Evolutionary conservation across 441 rosid genomes (phyloP).

Genomic region (Viola pubescens): DNA sequence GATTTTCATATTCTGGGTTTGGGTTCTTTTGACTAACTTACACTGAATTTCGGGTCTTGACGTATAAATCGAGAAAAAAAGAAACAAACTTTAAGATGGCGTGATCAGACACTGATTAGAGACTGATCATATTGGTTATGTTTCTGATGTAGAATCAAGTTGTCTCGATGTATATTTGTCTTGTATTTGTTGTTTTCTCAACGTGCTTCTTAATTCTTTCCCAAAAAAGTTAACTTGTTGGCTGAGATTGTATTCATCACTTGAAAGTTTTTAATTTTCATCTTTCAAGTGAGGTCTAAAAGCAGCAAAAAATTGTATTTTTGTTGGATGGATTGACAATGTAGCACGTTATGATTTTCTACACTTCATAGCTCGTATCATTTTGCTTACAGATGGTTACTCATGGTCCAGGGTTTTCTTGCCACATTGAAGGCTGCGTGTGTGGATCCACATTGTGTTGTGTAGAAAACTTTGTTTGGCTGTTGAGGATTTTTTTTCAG

Average conservation of each 20-base stretch:
- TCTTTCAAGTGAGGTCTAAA: too few species aligned
- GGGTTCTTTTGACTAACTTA: conserved; percentile 10
- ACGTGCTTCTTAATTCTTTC: conserved; percentile 14
- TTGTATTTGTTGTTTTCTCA: conserved; percentile 8
- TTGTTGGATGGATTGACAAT: too few species aligned
- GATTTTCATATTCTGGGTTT: conserved; percentile 24
- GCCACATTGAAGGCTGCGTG: conserved; percentile 21
- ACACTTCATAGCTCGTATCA: neutral
- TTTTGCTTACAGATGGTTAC: conserved; percentile 7
- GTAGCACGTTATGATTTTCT: conserved; percentile 4
- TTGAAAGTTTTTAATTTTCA: neutral
- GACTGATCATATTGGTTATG: conserved; percentile 9
- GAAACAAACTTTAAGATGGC: conserved; percentile 12
- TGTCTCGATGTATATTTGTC: conserved; percentile 2
- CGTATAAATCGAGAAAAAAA: conserved; percentile 24
- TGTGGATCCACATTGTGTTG: conserved; percentile 18
- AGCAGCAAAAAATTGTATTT: too few species aligned
- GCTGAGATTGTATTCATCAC: neutral
- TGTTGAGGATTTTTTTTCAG: conserved; percentile 9
- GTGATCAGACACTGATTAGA: conserved; percentile 14
- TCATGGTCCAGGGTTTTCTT: conserved; percentile 7
- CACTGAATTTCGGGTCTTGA: conserved; percentile 15
- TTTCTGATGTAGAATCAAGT: conserved; percentile 13
- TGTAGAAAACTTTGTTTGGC: conserved; percentile 11
- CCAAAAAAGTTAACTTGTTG: neutral